Evolutionary conservation across 176 grass and related monocot genomes (phyloP).

Genomic region (Calamus simplicifolius): DNA sequence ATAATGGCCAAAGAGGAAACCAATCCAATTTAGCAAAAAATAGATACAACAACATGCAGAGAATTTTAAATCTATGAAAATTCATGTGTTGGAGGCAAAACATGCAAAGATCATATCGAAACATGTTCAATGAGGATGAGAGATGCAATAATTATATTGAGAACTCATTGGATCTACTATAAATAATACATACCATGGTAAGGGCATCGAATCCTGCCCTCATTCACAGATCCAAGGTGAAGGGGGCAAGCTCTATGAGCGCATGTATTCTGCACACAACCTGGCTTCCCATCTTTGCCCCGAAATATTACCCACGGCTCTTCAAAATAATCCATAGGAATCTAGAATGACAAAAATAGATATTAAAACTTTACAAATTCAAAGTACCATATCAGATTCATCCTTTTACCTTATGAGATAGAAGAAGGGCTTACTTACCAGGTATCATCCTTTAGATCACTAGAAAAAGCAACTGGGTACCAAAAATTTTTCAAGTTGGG

Average conservation of each 20-base stretch:
- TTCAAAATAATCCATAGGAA: slow-evolving; percentile 95
- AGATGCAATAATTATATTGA: too few relatives aligned
- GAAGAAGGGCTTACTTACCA: slow-evolving; percentile 36
- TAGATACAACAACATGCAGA: too few relatives aligned
- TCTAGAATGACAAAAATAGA: slow-evolving; percentile 25
- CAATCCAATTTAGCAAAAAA: too few relatives aligned
- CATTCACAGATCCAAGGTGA: slow-evolving; percentile 89
- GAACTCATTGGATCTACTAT: too few relatives aligned
- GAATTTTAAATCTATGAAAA: too few relatives aligned
- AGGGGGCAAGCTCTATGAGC: slow-evolving; percentile 97
- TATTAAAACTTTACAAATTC: too few relatives aligned
- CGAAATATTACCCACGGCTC: slow-evolving; percentile 95
- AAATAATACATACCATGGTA: slow-evolving; percentile 69
- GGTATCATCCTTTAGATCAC: slow-evolving; percentile 88
- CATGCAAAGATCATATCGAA: too few relatives aligned
- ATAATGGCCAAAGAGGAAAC: too few relatives aligned
- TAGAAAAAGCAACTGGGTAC: slow-evolving; percentile 94
- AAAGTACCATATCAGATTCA: too few relatives aligned
- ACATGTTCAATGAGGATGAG: too few relatives aligned
- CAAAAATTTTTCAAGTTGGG: slow-evolving; percentile 84
- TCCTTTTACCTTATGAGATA: too few relatives aligned
- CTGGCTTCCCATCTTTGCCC: slow-evolving; percentile 76
- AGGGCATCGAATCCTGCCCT: slow-evolving; percentile 92
- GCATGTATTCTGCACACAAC: slow-evolving; percentile 92
- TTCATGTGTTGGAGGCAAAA: too few relatives aligned